phyloP scores from a whole-genome alignment of 345 rosid species.

The Anacardium occidentale region DNA sequence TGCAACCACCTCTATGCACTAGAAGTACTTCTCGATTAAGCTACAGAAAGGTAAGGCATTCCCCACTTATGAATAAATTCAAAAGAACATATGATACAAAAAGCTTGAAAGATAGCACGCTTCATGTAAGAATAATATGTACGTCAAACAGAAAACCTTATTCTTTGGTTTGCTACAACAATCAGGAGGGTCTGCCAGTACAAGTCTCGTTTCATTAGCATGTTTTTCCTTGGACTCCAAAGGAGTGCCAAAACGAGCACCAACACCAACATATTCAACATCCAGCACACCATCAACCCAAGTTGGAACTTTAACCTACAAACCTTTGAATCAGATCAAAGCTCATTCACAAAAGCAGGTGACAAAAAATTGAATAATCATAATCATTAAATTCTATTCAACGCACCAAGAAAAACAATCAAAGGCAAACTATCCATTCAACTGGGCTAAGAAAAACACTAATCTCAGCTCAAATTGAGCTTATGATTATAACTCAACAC shows the following conservation, averaged over 20 bases:
- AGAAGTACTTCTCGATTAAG: slow-evolving; percentile 63
- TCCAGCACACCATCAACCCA: slow-evolving; percentile 55
- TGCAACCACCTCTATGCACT: slow-evolving; percentile 82
- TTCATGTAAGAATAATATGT: background rate
- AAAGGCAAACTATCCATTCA: background rate
- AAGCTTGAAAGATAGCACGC: background rate
- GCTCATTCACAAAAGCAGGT: background rate
- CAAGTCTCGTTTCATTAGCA: slow-evolving; percentile 55
- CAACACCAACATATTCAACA: slow-evolving; percentile 82
- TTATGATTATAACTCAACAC: background rate
- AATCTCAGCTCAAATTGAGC: background rate
- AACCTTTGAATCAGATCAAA: slow-evolving; percentile 10
- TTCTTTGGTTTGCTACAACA: slow-evolving; percentile 57
- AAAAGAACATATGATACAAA: background rate
- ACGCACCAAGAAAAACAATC: background rate
- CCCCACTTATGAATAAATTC: slow-evolving; percentile 18
- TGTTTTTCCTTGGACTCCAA: slow-evolving; percentile 84
- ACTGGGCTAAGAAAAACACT: background rate
- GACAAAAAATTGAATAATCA: background rate
- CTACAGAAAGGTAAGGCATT: slow-evolving; percentile 35
- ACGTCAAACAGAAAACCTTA: slow-evolving; percentile 44
- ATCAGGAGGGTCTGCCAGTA: slow-evolving; percentile 78
- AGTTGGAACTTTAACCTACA: slow-evolving; percentile 84
- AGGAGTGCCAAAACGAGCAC: slow-evolving; percentile 86
- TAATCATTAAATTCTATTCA: background rate